Percentiles rank a stretch among this genome's conserved stretches.
Conservation (phyloP, 116 monocot species). For the Dioscorea cayenensis region DNA sequence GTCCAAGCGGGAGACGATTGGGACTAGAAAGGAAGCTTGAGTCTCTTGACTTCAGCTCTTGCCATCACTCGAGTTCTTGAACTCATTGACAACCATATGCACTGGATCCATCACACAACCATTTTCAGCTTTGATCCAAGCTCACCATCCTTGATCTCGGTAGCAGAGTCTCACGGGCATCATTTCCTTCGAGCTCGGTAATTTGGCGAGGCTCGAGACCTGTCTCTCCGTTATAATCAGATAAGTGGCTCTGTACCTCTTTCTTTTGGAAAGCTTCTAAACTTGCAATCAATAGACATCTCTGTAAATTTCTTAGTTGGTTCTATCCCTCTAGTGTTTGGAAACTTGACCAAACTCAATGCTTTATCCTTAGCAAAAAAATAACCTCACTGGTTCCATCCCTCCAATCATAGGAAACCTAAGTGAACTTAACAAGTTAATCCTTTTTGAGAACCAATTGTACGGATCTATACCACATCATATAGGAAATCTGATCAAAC, state of each 20-base stretch:
- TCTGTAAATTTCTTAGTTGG: not conserved
- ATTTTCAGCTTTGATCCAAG: not conserved
- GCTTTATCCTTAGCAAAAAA: not conserved
- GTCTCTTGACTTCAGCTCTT: conserved; percentile 10
- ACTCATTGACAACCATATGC: not conserved
- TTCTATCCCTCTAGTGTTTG: conserved; percentile 1
- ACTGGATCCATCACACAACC: not conserved
- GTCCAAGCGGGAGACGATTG: not conserved
- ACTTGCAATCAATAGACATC: too few species aligned
- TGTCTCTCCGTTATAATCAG: not conserved
- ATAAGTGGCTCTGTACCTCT: not conserved
- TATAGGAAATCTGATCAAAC: too few species aligned
- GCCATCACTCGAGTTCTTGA: conserved; percentile 1
- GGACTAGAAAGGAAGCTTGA: not conserved
- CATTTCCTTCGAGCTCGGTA: not conserved
- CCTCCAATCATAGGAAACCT: too few species aligned
- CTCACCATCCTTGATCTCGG: conserved; percentile 7
- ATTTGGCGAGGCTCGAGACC: not conserved
- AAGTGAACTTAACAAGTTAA: too few species aligned
- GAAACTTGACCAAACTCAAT: conserved; percentile 6
- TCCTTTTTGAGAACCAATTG: too few species aligned
- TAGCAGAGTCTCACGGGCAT: not conserved
- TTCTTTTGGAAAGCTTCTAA: too few species aligned
- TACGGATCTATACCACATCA: too few species aligned
- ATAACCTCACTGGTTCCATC: conserved; percentile 11